Base-by-base conservation (phyloP, 148 eudicot species). In the Rhododendron vialii region DNA sequence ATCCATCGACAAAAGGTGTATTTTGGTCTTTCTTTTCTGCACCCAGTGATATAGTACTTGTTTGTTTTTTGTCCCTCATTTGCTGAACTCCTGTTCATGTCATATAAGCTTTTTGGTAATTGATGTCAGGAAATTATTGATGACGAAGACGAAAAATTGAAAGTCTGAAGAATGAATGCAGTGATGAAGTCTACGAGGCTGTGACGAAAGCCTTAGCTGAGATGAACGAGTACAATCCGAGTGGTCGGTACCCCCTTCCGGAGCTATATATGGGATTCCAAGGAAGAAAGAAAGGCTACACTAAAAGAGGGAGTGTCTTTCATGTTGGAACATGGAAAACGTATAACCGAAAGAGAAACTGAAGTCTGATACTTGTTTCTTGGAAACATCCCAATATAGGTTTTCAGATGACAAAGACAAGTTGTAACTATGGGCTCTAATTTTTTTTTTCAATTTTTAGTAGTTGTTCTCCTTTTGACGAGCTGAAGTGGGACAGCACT, bases 251-350 rank as follows among this genome's bases (percentile, higher is more conserved):
- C 87, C 86, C 89, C 1, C 84, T 90, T 2, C 67, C 75, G 1
- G 98, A 93, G 87, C 91, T 95, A 30, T n/a, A n/a, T n/a, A n/a
- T 95, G 98, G 98, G 89, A 93, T 86, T 17, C 55, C 48, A 92
- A 88, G 83, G 91, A 91, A 78, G 87, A 71, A 76, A 86, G 89
- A 41, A 91, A 59, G 80, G 96, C 98, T 15, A 85, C 87, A 12
- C 78, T 92, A 33, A 85, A 73, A 38, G 98, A 93, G 80, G 96
- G 90, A 28, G 83, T 88, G 22, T 80, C 82, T 1, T 86, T 26
- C 48, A 9, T 92, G 14, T n/a, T 94, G 20, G 86, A 91, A 53
- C 89, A 87, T 92, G 93, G 93, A 89, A 61, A 75, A 0, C 0
- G 28, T 59, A 41, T 33, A 92, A 55, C 2, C 38, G 38, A 33